phyloP scores from a whole-genome alignment of 768 basidiomycete genomes.

The Suillus luteus region DNA sequence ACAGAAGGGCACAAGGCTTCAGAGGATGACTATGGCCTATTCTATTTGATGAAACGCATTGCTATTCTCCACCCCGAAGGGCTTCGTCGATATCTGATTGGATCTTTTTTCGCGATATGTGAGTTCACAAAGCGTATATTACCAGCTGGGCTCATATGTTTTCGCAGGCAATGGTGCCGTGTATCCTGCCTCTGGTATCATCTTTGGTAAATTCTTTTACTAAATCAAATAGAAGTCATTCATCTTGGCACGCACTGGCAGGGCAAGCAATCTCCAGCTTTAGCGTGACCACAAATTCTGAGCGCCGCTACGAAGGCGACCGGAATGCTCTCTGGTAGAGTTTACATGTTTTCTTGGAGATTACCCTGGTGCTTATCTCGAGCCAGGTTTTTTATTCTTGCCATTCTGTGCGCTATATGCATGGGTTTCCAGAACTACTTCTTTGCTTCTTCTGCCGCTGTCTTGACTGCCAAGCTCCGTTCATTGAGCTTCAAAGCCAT shows the following conservation, averaged over 20 bases:
- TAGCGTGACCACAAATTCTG: slow-evolving; percentile 10
- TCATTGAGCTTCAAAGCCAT: slow-evolving; percentile 41
- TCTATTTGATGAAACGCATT: slow-evolving; percentile 41
- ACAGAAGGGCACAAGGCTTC: no score
- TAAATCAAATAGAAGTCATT: background rate
- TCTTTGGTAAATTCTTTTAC: slow-evolving; percentile 31
- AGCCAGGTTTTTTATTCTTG: slow-evolving; percentile 38
- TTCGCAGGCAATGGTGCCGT: slow-evolving; percentile 24
- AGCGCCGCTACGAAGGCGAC: background rate
- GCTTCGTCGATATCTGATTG: slow-evolving; percentile 41
- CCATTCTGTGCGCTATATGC: slow-evolving; percentile 37
- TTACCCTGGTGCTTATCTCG: slow-evolving; percentile 28
- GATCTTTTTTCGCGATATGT: slow-evolving; percentile 34
- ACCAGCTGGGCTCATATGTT: background rate
- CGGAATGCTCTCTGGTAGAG: slow-evolving; percentile 15
- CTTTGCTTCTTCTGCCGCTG: slow-evolving; percentile 39
- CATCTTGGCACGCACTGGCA: background rate
- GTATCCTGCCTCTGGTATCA: slow-evolving; percentile 35
- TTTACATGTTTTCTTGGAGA: slow-evolving; percentile 34
- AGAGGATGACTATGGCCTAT: slow-evolving; percentile 26
- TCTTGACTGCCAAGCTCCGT: slow-evolving; percentile 42
- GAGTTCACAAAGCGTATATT: slow-evolving; percentile 8
- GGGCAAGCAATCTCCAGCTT: slow-evolving; percentile 11
- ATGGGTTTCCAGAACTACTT: slow-evolving; percentile 40
- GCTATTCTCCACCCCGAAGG: slow-evolving; percentile 40